phyloP scores from a whole-genome alignment of 2,329 filamentous ascomycete genomes.

The Fusarium denticulatum region DNA sequence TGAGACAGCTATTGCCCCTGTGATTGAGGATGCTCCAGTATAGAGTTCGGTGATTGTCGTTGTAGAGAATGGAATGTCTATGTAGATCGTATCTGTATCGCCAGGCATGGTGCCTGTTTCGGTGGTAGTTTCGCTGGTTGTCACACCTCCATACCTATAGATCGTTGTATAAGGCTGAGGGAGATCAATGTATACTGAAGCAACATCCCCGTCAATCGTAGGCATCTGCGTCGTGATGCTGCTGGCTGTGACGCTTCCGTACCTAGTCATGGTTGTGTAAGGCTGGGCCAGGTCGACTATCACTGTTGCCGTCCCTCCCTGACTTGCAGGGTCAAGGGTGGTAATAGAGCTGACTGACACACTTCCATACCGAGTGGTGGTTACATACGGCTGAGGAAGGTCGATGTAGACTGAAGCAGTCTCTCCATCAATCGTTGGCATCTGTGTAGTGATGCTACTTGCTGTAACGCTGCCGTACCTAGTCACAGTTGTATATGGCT shows the following conservation, averaged over 20 bases:
- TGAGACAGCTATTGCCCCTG: accelerated
- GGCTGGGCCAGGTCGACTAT: background rate
- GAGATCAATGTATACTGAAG: background rate
- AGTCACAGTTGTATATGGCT: background rate
- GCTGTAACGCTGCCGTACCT: background rate
- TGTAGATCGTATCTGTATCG: background rate
- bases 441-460: background rate
- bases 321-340: background rate
- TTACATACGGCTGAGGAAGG: background rate
- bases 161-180: background rate
- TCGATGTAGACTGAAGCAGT: background rate
- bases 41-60: background rate
- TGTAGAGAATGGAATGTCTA: background rate
- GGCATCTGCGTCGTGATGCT: background rate
- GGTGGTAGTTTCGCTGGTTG: background rate
- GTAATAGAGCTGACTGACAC: background rate
- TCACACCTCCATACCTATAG: background rate
- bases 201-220: background rate
- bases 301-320: background rate
- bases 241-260: background rate
- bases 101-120: background rate
- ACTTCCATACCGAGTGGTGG: background rate
- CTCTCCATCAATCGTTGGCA: background rate
- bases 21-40: background rate
- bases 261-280: background rate